Base-by-base conservation (phyloP, 495 filamentous ascomycete genomes). In the Penicillium soppii region DNA sequence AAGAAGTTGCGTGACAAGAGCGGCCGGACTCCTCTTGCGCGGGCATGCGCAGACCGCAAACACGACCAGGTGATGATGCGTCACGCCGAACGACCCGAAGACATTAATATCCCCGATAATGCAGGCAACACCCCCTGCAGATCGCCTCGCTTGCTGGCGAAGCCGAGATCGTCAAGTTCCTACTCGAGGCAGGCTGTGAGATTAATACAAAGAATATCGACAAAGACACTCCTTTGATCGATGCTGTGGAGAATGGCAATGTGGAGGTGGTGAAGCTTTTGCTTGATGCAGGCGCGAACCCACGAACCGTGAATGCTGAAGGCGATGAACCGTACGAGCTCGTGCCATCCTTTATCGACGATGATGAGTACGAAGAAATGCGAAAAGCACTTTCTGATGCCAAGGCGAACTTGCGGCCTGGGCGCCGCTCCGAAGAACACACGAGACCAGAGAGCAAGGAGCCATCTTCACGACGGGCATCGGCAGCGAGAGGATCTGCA, bases 241-340 rank as follows among this genome's bases (percentile, higher is more conserved):
- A 98, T 74, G 94, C 94, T 0, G 88, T 96, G 22, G 92, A 97
- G 57, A 97, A 97, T 61, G 88, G 90, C 1, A 89, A 97, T 61
- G 63, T 95, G 4, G 89, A 87, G n/a, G 91, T 97, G 9, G 90
- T 98, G 16, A 89, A 85, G 61, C 75, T 95, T 9, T 69, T 97
- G 22, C 78, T 98, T 7, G 82, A 86, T 26, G 88, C 89, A 19
- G 90, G 91, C 25, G 91, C 92, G 5, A 92, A 98, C 58, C 95
- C 94, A 16, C 85, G 89, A 35, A 86, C 87, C 50, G 81, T 90
- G 13, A 96, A 97, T 64, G 83, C 84, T 2, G 85, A 90, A 57
- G 94, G 94, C 5, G 82, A 92, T 60, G 89, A 94, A 51, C 91
- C 92, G 2, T 80, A 92, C 25, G 92, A 97, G 53, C 75, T 92